Evolutionary conservation across 352 stramenopile genomes (phyloP), one percentile per base, ranked within the genome.

Genomic region (Aphanomyces astaci): DNA sequence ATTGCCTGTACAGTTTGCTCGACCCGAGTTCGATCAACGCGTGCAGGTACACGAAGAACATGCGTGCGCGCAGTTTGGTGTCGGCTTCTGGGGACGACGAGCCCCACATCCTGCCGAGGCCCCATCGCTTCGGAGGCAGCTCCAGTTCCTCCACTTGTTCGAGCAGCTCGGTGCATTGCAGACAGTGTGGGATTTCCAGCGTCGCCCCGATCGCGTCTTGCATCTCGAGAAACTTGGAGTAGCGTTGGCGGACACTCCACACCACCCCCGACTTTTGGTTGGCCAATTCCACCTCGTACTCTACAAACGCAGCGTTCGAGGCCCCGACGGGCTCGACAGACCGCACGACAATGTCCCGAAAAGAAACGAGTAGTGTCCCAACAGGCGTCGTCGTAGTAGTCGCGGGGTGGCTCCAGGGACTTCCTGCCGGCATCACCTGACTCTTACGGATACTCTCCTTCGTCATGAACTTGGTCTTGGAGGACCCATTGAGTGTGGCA

Each of bases 221-320:
- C 19, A 68, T 28, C 33, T 57, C 62, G 15, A 68, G 43, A 32
- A 68, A 68, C 15, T 28, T 36, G n/a, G 62, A 68, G 32, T 49
- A 68, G 46, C 62, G 62, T n/a, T 53, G 49, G 33, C 39, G 46
- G 19, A 68, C 27, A 32, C n/a, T 68, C 62, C 62, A 68, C 19
- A 68, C 62, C 19, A 62, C 27, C 5, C 62, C 62, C 17, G 31
- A 46, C 39, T 52, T 51, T 43, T 51, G 49, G 48, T 68, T 59
- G 40, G 62, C 62, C 62, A 68, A 60, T 28, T 68, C 62, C 7
- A 68, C 33, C 15, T 59, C 62, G 43, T 68, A 68, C 62, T 68
- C 62, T 13, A 68, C 49, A 28, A 32, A 60, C 2, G 48, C 28
- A 19, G 24, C 43, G 24, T 68, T 52, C 9, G 43, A 19, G 10